Base-by-base conservation (phyloP, 2,329 filamentous ascomycete species). In the Hypoxylon sp. region DNA sequence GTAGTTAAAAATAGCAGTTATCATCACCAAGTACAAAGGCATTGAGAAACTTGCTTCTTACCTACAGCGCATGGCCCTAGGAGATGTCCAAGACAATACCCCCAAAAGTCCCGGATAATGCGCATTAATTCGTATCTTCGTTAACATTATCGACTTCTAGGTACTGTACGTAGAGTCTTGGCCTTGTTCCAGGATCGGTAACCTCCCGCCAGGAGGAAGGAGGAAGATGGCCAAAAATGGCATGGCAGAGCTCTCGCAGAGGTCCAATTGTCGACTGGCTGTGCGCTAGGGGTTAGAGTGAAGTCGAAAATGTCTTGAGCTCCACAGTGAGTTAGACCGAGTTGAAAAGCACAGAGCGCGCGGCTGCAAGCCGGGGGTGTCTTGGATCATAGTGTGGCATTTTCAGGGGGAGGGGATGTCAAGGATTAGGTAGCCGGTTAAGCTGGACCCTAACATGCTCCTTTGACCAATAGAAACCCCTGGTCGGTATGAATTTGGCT, bases 361-460 rank as follows among this genome's bases (percentile, higher is more conserved):
- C 75, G 75, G 75, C 69, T 77, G 70, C 60, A 50, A 61, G 63
- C 56, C 50, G 59, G 65, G 58, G 68, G 28, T 69, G 71, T 69
- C 68, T 72, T 68, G 65, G 67, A 71, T 67, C 50, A 58, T 60
- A 60, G 56, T 43, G 74, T 75, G 48, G 73, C 69, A 75, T 75
- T 73, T 71, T 74, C 74, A 76, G 74, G 73, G 74, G 73, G 50
- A 17, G 73, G 74, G 73, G 50, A 17, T 41, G 25, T 49, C 69
- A 56, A 67, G 67, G 67, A 65, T 65, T 28, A 65, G 30, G 61
- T 68, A 30, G 43, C 72, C 70, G 72, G 57, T 74, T 61, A 68
- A 46, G 49, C 48, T 36, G 38, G 38, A 43, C 61, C 59, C 36
- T 46, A 56, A 51, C 36, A 36, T 58, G 19, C 10, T 19, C 28